Evolutionary conservation across 495 filamentous ascomycete genomes (phyloP).

Genomic region (Hamigera avellanea): DNA sequence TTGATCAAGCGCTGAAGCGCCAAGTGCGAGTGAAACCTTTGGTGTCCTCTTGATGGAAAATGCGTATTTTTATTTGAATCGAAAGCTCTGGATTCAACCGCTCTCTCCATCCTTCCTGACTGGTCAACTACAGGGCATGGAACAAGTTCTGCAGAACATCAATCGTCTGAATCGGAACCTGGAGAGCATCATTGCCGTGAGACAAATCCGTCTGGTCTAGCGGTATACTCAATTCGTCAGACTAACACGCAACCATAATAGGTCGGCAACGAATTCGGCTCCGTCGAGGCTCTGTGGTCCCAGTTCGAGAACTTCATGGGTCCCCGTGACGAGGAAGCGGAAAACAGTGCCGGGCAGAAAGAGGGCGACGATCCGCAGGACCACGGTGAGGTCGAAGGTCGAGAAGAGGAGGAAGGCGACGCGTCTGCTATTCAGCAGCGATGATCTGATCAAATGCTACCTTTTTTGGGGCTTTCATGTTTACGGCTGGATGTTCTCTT

Average conservation of each 20-base stretch:
- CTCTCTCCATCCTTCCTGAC: no score
- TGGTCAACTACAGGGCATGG: constrained; percentile 63
- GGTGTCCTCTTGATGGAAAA: no score
- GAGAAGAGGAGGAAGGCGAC: constrained; percentile 1
- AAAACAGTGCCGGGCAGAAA: constrained; percentile 14
- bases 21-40: no score
- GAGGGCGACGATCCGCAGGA: constrained; percentile 17
- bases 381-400: constrained; percentile 8
- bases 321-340: constrained; percentile 45
- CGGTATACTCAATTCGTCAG: background rate
- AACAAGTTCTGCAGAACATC: constrained; percentile 89
- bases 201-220: no score
- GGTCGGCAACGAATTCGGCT: constrained; percentile 96
- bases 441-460: no score
- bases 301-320: constrained; percentile 97
- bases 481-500: no score
- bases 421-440: background rate
- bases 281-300: constrained; percentile 91
- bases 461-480: no score
- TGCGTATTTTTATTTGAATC: no score
- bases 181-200: constrained; percentile 82
- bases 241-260: constrained; percentile 14
- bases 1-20: background rate
- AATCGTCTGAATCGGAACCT: constrained; percentile 89
- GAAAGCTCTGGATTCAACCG: no score